Conservation (phyloP, 176 grass and related monocot species). For the Pontederia crassipes region DNA sequence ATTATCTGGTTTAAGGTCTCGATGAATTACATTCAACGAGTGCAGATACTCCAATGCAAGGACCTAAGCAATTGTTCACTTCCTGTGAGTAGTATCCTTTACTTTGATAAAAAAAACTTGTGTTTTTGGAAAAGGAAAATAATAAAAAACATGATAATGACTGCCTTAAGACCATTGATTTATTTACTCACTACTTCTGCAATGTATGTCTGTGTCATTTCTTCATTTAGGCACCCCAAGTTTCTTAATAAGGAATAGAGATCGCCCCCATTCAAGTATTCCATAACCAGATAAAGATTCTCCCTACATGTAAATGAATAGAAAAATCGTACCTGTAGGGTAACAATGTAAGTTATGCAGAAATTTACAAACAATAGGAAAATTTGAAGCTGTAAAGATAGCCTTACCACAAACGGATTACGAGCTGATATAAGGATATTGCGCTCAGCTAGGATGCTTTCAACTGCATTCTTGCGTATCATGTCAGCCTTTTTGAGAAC, state of each 20-base stretch:
- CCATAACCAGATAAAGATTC: slow-evolving; percentile 98
- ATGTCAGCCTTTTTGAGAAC: slow-evolving; percentile 93
- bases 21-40: slow-evolving; percentile 89
- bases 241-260: slow-evolving; percentile 88
- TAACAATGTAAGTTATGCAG: slow-evolving; percentile 20
- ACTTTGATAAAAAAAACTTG: not conserved
- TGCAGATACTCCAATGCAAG: slow-evolving; percentile 93
- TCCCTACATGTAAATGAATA: slow-evolving; percentile 99
- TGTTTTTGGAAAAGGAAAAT: not conserved
- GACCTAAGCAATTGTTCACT: slow-evolving; percentile 38
- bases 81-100: not conserved
- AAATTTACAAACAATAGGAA: slow-evolving; percentile 6
- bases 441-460: slow-evolving; percentile 85
- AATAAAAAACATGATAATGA: not conserved
- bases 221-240: slow-evolving; percentile 79
- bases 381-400: not conserved
- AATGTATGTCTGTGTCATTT: slow-evolving; percentile 87
- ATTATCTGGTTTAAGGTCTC: slow-evolving; percentile 87
- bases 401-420: slow-evolving; percentile 70
- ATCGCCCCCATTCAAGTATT: slow-evolving; percentile 95
- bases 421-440: slow-evolving; percentile 83
- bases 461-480: slow-evolving; percentile 92
- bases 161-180: not conserved
- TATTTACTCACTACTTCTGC: slow-evolving; percentile 66
- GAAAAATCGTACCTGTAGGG: slow-evolving; percentile 81